Percentiles rank a stretch among this genome's conserved stretches.
These are phyloP conservation scores for Aurantiochytrium sp. DNA, from an alignment of 108 stramenopile genomes.

Conservation along the genomic window DNA sequence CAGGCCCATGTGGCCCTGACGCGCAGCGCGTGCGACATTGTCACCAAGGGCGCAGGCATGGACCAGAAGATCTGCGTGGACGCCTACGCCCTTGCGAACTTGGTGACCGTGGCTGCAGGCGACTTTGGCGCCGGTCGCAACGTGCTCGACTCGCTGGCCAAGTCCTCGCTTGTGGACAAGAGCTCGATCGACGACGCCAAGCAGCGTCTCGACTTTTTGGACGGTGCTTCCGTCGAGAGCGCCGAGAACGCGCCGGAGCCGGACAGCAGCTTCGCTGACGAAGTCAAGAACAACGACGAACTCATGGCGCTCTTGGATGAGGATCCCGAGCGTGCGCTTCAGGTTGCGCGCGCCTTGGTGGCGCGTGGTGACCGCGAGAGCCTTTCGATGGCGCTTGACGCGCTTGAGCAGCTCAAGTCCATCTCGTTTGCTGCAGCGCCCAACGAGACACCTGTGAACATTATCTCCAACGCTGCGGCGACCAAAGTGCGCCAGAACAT, in stretches of 20 bases:
- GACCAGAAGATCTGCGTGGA: background rate
- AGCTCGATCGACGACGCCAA: background rate
- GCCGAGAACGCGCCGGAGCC: background rate
- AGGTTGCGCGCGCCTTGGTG: background rate
- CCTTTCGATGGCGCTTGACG: background rate
- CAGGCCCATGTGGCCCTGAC: background rate
- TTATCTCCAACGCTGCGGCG: background rate
- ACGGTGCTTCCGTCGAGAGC: background rate
- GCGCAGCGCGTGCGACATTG: background rate
- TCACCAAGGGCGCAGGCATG: background rate
- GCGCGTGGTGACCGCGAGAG: background rate
- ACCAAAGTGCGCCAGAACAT: background rate
- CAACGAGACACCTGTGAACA: background rate
- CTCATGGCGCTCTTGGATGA: background rate
- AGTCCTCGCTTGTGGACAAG: background rate
- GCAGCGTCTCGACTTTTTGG: background rate
- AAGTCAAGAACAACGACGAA: background rate
- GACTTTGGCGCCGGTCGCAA: background rate
- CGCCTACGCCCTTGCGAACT: background rate
- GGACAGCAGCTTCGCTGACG: background rate
- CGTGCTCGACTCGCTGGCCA: background rate
- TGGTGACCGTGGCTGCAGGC: background rate
- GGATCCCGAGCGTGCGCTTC: background rate
- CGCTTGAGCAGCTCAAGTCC: background rate
- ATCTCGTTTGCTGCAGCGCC: background rate